These are phyloP conservation scores for Vitis hybrid DNA, from an alignment of 177 flowering plant species.

Conservation along the genomic window DNA sequence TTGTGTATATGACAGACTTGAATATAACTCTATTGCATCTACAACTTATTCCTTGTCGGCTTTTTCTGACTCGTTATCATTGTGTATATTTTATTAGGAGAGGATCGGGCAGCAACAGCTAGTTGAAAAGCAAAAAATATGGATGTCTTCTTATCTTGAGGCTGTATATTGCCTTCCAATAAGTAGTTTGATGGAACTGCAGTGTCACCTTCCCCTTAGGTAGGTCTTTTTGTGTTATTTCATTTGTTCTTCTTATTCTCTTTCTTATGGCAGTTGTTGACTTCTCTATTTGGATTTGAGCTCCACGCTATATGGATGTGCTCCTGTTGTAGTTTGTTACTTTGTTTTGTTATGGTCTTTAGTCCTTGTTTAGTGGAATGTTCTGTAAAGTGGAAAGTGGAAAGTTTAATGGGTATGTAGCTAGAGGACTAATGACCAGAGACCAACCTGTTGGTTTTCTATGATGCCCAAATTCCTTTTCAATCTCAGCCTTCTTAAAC, in stretches of 20 bases:
- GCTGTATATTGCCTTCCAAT: conserved; percentile 18
- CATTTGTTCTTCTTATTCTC: neutral
- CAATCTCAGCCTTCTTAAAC: neutral
- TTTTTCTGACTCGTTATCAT: neutral
- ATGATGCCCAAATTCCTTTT: conserved; percentile 3
- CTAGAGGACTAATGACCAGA: neutral
- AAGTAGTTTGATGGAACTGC: conserved; percentile 23
- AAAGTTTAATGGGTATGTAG: conserved; percentile 7
- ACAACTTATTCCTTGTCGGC: neutral
- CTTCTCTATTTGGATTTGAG: neutral
- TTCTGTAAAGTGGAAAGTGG: conserved; percentile 8
- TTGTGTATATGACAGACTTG: too few species aligned
- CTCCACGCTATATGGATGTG: conserved; percentile 1
- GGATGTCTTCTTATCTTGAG: conserved; percentile 2
- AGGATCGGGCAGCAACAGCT: conserved; percentile 32
- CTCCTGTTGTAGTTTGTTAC: neutral
- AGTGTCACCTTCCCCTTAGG: conserved; percentile 12
- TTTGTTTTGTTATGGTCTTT: neutral
- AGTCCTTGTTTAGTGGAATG: neutral
- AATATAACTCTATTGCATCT: neutral
- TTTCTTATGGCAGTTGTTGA: neutral
- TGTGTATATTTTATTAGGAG: conserved; percentile 21
- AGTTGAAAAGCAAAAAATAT: conserved; percentile 26
- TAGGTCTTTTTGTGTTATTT: conserved; percentile 9
- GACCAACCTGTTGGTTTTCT: conserved; percentile 9